These are phyloP conservation scores for Botryotinia calthae DNA, from an alignment of 2,329 filamentous ascomycete species.

Conservation along the genomic window DNA sequence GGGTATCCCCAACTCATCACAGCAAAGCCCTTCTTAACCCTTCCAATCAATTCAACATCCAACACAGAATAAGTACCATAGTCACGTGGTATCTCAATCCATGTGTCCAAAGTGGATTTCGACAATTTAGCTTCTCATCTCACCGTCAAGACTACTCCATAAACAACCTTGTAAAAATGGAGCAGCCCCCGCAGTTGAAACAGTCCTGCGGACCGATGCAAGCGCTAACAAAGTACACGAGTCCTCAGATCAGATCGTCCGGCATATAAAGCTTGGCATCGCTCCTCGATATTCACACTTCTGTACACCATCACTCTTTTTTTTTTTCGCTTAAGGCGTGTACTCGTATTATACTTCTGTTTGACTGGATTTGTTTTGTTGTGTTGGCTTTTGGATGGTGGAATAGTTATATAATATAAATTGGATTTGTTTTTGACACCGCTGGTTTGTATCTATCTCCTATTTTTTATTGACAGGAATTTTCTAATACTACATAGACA, in stretches of 20 bases:
- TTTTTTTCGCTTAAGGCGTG: background rate
- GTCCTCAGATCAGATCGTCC: background rate
- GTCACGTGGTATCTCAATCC: background rate
- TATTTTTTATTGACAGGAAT: background rate
- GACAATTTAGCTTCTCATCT: slow-evolving; percentile 1
- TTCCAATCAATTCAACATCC: background rate
- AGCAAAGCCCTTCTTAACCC: background rate
- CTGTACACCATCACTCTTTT: background rate
- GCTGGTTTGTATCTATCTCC: background rate
- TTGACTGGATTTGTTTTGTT: background rate
- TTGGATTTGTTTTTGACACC: slow-evolving; percentile 1
- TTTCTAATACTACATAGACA: background rate
- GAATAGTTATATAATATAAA: background rate
- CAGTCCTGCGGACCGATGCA: background rate
- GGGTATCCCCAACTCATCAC: background rate
- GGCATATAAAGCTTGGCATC: slow-evolving; percentile 8
- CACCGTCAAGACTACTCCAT: background rate
- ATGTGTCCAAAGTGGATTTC: background rate
- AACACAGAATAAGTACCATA: background rate
- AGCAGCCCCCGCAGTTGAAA: background rate
- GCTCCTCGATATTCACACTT: background rate
- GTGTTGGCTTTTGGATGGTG: background rate
- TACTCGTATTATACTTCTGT: background rate
- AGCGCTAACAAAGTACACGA: background rate
- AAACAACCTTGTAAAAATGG: background rate